These are phyloP conservation scores for Fraxinus baroniana DNA, from an alignment of 305 asterid species.

Conservation along the genomic window DNA sequence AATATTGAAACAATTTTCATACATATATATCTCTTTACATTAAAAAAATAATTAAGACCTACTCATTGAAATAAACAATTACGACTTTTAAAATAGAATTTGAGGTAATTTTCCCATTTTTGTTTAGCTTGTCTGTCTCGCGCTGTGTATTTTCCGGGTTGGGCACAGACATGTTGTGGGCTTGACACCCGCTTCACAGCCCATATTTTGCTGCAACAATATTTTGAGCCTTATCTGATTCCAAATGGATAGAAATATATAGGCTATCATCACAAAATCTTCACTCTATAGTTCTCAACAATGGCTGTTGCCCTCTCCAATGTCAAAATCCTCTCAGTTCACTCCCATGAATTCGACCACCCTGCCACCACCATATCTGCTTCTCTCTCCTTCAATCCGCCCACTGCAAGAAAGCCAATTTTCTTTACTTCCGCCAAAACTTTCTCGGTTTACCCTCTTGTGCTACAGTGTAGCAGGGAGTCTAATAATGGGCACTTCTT, in stretches of 20 bases:
- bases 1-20: too few relatives aligned
- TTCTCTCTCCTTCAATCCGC: slow-evolving; percentile 38
- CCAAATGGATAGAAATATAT: slow-evolving; percentile 21
- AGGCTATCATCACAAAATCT: slow-evolving; percentile 14
- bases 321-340: slow-evolving; percentile 46
- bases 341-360: slow-evolving; percentile 54
- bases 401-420: slow-evolving; percentile 27
- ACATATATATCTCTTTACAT: too few relatives aligned
- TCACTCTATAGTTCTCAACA: neutral
- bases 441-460: slow-evolving; percentile 53
- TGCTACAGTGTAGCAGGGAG: slow-evolving; percentile 40
- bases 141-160: neutral
- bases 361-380: slow-evolving; percentile 21
- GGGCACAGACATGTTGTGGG: neutral
- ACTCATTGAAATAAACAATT: too few relatives aligned
- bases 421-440: slow-evolving; percentile 33
- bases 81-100: too few relatives aligned
- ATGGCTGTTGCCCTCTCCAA: slow-evolving; percentile 65
- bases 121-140: neutral
- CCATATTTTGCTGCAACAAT: neutral
- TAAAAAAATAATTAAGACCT: too few relatives aligned
- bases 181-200: neutral
- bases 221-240: slow-evolving; percentile 26
- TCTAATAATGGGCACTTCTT: slow-evolving; percentile 42
- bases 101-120: too few relatives aligned